A percentile compares a stretch with the other conserved stretches of the same genome.
Conservation (phyloP, 2,329 filamentous ascomycete genomes). For the Aspergillus thermomutatus region DNA sequence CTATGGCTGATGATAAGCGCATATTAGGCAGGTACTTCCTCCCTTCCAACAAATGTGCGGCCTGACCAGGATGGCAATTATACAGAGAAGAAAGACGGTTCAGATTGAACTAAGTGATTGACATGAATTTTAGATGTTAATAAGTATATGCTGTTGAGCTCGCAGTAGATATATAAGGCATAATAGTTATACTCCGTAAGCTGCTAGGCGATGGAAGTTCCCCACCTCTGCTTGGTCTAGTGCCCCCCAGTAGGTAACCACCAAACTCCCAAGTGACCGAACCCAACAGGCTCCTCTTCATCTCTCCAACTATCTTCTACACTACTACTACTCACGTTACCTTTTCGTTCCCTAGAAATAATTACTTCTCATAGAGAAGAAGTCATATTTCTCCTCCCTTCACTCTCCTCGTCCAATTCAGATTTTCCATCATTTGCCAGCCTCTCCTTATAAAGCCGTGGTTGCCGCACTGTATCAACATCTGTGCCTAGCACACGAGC, state of each 20-base stretch:
- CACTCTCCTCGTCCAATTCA: background rate
- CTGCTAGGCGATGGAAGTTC: background rate
- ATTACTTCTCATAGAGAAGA: background rate
- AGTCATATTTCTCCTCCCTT: background rate
- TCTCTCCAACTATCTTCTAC: background rate
- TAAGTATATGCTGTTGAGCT: background rate
- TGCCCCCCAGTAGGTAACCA: background rate
- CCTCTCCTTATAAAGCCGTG: slow-evolving; percentile 2
- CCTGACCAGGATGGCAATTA: background rate
- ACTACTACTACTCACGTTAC: background rate
- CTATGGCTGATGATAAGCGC: background rate
- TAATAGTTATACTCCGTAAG: background rate
- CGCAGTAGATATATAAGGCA: background rate
- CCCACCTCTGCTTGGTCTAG: background rate
- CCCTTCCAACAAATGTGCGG: background rate
- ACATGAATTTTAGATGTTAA: background rate
- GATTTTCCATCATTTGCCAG: background rate
- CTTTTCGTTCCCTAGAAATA: background rate
- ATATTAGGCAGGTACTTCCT: background rate
- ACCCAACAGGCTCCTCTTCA: background rate
- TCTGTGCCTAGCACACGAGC: slow-evolving; percentile 12
- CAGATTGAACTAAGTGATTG: background rate
- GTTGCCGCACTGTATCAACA: slow-evolving; percentile 9
- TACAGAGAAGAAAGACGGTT: background rate
- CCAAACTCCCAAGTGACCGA: background rate